Conservation (phyloP, 2,329 filamentous ascomycete species). For the Sclerotinia minor region DNA sequence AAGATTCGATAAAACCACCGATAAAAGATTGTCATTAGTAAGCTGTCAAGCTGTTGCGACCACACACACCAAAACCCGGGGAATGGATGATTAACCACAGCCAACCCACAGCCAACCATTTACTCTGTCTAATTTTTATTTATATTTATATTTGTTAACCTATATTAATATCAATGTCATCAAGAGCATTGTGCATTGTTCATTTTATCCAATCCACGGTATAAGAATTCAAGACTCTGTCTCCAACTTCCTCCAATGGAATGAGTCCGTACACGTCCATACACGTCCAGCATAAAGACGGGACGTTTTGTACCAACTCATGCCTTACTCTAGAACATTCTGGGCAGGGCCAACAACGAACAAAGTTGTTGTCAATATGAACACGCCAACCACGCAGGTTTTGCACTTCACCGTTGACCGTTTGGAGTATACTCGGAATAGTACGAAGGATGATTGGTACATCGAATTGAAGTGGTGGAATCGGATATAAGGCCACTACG, state of each 20-base stretch:
- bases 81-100: background rate
- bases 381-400: constrained; percentile 4
- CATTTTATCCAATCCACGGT: background rate
- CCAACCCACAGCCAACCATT: background rate
- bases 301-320: background rate
- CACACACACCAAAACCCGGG: background rate
- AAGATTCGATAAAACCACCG: constrained; percentile 1
- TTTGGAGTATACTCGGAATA: background rate
- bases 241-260: background rate
- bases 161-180: background rate
- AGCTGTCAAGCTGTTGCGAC: background rate
- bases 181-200: background rate
- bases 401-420: background rate
- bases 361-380: constrained; percentile 16
- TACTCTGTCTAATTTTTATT: background rate
- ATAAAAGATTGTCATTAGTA: constrained; percentile 3
- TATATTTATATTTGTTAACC: background rate
- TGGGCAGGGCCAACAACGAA: constrained; percentile 8
- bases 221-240: background rate
- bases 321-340: constrained; percentile 19
- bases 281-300: constrained; percentile 17
- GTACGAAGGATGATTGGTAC: background rate
- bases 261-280: constrained; percentile 12
- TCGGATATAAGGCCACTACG: background rate
- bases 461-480: background rate